Percentiles rank a stretch among this genome's conserved stretches.
Evolutionary conservation across 2,329 filamentous ascomycete species (phyloP).

Genomic region (Knoxdaviesia capensis): DNA sequence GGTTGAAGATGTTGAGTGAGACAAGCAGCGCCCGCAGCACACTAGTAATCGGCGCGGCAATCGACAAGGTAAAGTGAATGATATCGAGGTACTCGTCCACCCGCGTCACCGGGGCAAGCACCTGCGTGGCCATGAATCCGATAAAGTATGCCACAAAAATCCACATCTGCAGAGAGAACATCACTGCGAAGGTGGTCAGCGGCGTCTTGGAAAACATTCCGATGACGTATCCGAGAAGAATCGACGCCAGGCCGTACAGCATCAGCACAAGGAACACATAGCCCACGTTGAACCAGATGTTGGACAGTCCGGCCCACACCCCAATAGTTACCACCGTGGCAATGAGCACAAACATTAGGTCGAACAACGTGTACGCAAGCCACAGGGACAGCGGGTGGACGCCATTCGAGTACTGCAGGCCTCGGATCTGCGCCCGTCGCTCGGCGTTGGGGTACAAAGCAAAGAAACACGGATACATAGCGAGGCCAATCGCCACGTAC

Average conservation of each 20-base stretch:
- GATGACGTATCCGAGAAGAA: constrained; percentile 57
- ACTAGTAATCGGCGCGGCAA: constrained; percentile 59
- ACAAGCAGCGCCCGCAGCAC: constrained; percentile 57
- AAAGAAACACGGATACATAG: constrained; percentile 70
- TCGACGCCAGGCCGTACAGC: constrained; percentile 63
- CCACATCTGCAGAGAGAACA: constrained; percentile 55
- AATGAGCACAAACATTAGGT: constrained; percentile 51
- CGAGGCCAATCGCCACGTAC: constrained; percentile 64
- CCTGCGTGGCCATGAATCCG: constrained; percentile 50
- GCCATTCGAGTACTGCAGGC: constrained; percentile 80
- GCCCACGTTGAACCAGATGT: constrained; percentile 56
- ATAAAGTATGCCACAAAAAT: constrained; percentile 54
- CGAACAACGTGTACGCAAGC: constrained; percentile 65
- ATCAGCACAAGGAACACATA: constrained; percentile 69
- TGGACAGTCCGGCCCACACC: constrained; percentile 44
- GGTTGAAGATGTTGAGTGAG: constrained; percentile 64
- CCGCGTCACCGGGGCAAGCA: constrained; percentile 48
- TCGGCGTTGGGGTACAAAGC: constrained; percentile 78
- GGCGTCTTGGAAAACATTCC: constrained; percentile 65
- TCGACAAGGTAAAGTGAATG: constrained; percentile 55
- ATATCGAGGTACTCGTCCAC: constrained; percentile 48
- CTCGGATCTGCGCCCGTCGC: constrained; percentile 56
- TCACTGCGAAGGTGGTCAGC: constrained; percentile 66
- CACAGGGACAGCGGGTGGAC: constrained; percentile 67
- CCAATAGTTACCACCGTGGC: constrained; percentile 41